Conservation (phyloP, 257 asterid species). For the Fraxinus americana region DNA sequence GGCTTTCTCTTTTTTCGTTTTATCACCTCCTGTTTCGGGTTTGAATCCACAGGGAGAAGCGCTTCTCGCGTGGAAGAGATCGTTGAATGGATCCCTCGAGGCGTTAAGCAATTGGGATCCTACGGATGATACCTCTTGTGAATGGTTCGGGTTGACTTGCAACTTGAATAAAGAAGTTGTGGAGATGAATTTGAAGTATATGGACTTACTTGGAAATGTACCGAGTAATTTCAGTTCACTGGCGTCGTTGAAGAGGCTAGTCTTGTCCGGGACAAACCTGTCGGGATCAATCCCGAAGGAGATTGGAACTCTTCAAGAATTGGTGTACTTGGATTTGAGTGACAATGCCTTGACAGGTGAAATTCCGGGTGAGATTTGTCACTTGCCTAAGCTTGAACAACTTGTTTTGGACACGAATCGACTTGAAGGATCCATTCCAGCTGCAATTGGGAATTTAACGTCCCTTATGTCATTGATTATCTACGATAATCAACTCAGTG, state of each 20-base stretch:
- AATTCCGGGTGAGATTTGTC: conserved; percentile 49
- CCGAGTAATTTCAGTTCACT: conserved; percentile 49
- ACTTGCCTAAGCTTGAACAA: conserved; percentile 44
- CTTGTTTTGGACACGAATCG: conserved; percentile 57
- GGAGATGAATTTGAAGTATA: conserved; percentile 49
- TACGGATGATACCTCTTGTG: conserved; percentile 46
- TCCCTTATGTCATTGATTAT: conserved; percentile 43
- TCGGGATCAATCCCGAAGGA: conserved; percentile 55
- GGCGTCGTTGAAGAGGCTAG: conserved; percentile 42
- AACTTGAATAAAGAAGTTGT: conserved; percentile 51
- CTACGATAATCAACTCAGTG: conserved; percentile 67
- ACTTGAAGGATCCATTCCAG: conserved; percentile 56
- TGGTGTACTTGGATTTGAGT: conserved; percentile 58
- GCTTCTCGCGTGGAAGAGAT: conserved; percentile 61
- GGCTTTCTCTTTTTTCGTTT: conserved; percentile 11
- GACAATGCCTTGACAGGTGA: conserved; percentile 64
- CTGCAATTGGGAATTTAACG: conserved; percentile 53
- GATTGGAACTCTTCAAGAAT: conserved; percentile 42
- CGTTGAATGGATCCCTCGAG: conserved; percentile 52
- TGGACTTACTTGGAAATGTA: conserved; percentile 61
- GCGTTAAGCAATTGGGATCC: conserved; percentile 59
- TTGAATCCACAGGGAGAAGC: conserved; percentile 58
- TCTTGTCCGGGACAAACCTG: conserved; percentile 61
- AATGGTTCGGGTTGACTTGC: conserved; percentile 55
- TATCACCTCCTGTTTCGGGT: conserved; percentile 28